Evolutionary conservation across 73 alveolate species (phyloP).

Genomic region (Paramecium sonneborni): DNA sequence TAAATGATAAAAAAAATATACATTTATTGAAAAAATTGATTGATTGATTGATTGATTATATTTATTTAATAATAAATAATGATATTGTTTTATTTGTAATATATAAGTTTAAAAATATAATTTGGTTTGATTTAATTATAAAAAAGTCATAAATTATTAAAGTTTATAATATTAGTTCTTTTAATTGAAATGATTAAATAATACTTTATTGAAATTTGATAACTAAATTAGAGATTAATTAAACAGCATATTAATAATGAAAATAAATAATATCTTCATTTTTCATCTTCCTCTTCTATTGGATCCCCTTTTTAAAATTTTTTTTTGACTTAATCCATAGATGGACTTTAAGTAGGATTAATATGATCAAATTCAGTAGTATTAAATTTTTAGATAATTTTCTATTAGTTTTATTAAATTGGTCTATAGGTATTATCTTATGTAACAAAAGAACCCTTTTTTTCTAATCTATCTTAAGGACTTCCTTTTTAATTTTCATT

Average conservation of each 20-base stretch:
- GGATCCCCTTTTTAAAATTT: neutral
- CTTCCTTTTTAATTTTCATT: neutral
- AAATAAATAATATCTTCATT: neutral
- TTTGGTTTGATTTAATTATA: too few species aligned
- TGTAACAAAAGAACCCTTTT: conserved; percentile 25
- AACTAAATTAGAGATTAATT: neutral
- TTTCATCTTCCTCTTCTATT: neutral
- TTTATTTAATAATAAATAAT: too few species aligned
- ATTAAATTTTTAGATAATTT: conserved; percentile 19
- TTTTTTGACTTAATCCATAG: neutral
- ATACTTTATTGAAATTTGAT: too few species aligned
- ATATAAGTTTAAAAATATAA: too few species aligned
- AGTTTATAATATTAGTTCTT: too few species aligned
- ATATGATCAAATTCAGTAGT: conserved; percentile 21
- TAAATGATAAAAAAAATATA: neutral
- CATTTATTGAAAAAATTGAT: neutral
- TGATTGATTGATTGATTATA: too few species aligned
- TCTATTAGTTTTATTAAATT: neutral
- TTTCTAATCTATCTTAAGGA: neutral
- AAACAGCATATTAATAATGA: neutral
- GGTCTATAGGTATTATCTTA: neutral
- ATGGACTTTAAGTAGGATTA: neutral
- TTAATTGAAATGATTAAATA: too few species aligned
- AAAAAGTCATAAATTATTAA: too few species aligned
- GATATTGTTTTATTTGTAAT: too few species aligned